Evolutionary conservation across 352 stramenopile species (phyloP).

Genomic region (Pythium vanterpoolii): DNA sequence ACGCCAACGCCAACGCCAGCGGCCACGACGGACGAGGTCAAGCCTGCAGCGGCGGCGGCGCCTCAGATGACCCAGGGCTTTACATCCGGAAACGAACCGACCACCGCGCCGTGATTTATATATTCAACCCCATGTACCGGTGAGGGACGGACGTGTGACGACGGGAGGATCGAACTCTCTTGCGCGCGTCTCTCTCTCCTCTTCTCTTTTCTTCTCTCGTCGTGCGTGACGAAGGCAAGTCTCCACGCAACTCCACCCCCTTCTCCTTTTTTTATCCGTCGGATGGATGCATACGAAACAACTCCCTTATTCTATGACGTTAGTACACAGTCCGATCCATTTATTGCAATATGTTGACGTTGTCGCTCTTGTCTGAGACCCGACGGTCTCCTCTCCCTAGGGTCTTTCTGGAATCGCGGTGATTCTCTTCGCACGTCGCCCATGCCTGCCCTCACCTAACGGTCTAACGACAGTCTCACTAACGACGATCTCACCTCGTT

Average conservation of each 20-base stretch:
- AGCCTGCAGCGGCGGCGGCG: neutral
- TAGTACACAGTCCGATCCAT: neutral
- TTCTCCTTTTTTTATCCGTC: neutral
- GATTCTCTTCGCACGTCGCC: neutral
- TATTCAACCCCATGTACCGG: too few species aligned
- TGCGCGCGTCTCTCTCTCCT: neutral
- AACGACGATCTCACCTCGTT: neutral
- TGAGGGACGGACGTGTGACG: too few species aligned
- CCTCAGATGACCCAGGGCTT: slow-evolving; percentile 5
- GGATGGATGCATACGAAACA: neutral
- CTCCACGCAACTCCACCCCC: neutral
- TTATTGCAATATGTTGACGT: neutral
- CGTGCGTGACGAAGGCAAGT: neutral
- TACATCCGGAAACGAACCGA: slow-evolving; percentile 14
- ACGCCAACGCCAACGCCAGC: neutral
- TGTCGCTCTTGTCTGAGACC: neutral
- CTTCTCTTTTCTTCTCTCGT: neutral
- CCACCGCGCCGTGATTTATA: neutral
- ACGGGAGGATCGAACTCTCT: neutral
- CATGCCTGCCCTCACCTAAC: neutral
- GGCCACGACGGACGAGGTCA: slow-evolving; percentile 3
- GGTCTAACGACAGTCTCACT: neutral
- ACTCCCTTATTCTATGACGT: neutral
- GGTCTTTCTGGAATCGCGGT: neutral
- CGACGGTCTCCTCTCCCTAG: neutral